These are phyloP conservation scores for Tausonia pullulans DNA, from an alignment of 1,284 basidiomycete species.

Conservation along the genomic window DNA sequence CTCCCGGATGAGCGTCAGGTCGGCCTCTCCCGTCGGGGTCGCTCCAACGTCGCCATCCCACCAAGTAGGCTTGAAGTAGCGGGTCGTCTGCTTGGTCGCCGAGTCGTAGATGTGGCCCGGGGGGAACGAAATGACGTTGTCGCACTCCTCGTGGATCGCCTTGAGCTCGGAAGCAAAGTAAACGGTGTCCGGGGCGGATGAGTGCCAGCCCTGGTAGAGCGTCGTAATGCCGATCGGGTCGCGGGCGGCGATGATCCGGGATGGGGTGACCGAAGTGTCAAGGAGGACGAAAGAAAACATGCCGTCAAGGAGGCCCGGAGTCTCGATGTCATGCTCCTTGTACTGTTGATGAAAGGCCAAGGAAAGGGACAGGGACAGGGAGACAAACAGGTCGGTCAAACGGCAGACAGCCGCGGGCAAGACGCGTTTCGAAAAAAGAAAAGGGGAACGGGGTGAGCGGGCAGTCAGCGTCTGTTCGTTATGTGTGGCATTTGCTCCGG, in stretches of 20 bases:
- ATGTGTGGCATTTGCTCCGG: too few relatives aligned
- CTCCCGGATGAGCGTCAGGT: conserved; percentile 64
- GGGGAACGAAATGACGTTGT: conserved; percentile 89
- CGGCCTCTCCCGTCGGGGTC: conserved; percentile 51
- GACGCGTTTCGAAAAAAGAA: too few relatives aligned
- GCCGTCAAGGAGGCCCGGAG: conserved; percentile 75
- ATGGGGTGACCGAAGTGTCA: conserved; percentile 80
- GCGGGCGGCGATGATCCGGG: conserved; percentile 85
- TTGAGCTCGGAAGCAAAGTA: conserved; percentile 98
- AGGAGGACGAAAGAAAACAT: conserved; percentile 98
- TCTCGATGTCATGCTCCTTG: conserved; percentile 59
- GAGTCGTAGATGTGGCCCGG: conserved; percentile 94
- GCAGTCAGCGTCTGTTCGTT: too few relatives aligned
- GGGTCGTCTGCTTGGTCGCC: conserved; percentile 56
- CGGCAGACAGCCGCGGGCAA: too few relatives aligned
- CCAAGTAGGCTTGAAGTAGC: conserved; percentile 81
- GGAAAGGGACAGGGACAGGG: not conserved
- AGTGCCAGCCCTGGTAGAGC: conserved; percentile 90
- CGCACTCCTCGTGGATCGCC: conserved; percentile 82
- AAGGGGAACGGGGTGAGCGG: too few relatives aligned
- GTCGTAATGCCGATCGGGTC: conserved; percentile 98
- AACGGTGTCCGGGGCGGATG: conserved; percentile 66
- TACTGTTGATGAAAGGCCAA: conserved; percentile 46
- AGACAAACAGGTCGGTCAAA: too few relatives aligned
- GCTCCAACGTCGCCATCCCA: conserved; percentile 62